Conservation (phyloP, 1,284 basidiomycete genomes). For the Marasmius fiardii region DNA sequence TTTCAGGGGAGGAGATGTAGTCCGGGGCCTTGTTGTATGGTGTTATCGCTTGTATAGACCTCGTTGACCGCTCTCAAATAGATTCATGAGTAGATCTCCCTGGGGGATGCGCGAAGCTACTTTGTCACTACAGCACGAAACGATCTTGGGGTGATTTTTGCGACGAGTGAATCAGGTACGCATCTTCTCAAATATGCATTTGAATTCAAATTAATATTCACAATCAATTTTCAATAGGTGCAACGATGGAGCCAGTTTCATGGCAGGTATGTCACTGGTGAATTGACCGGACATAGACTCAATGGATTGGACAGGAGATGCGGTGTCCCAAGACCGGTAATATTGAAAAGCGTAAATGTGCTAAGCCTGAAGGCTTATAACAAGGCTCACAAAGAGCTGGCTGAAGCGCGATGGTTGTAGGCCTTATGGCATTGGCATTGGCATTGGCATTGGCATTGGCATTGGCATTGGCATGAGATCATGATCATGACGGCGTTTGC, state of each 20-base stretch:
- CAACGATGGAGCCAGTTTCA: constrained; percentile 78
- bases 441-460: too few species aligned
- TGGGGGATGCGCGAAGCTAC: constrained; percentile 92
- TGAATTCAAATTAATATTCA: neutral
- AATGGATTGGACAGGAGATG: constrained; percentile 59
- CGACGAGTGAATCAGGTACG: constrained; percentile 76
- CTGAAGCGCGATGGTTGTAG: neutral
- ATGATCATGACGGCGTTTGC: too few species aligned
- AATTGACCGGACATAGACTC: neutral
- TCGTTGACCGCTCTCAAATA: constrained; percentile 6
- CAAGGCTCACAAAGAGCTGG: too few species aligned
- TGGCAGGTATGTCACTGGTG: constrained; percentile 51
- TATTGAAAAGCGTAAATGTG: constrained; percentile 85
- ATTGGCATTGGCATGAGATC: too few species aligned
- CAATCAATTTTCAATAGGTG: constrained; percentile 47
- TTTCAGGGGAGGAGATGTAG: constrained; percentile 95
- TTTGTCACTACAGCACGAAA: constrained; percentile 94
- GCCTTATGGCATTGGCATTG: neutral
- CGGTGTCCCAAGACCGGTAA: constrained; percentile 79
- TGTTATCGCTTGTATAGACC: neutral
- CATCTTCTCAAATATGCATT: constrained; percentile 4
- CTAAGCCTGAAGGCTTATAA: constrained; percentile 74
- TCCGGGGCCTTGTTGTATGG: constrained; percentile 88
- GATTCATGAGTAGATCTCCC: constrained; percentile 63
- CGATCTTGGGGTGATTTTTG: constrained; percentile 90